Evolutionary conservation across 768 basidiomycete species (phyloP).

Genomic region (Termitomyces sp.): DNA sequence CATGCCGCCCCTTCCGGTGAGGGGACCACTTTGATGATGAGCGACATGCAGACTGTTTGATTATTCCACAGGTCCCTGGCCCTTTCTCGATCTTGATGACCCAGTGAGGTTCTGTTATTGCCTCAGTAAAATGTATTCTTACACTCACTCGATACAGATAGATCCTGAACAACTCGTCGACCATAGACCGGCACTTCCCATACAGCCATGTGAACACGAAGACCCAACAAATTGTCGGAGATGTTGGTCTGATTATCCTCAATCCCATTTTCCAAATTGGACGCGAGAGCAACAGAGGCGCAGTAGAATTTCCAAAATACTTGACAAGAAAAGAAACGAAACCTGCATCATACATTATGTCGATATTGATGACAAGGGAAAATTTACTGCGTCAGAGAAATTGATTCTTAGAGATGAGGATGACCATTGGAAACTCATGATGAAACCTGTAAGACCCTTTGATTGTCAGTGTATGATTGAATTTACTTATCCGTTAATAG

Average conservation of each 20-base stretch:
- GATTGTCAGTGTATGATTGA: background rate
- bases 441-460: conserved; percentile 21
- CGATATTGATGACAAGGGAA: conserved; percentile 31
- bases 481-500: conserved; percentile 2
- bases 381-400: conserved; percentile 19
- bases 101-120: conserved; percentile 11
- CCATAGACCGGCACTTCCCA: conserved; percentile 2
- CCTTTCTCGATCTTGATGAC: conserved; percentile 28
- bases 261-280: conserved; percentile 53
- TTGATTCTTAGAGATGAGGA: conserved; percentile 15
- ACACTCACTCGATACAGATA: conserved; percentile 13
- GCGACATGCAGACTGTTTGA: background rate
- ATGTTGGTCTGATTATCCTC: conserved; percentile 40
- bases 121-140: background rate
- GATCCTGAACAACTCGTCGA: conserved; percentile 20
- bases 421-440: conserved; percentile 28
- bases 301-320: conserved; percentile 27
- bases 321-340: conserved; percentile 14
- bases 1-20: conserved; percentile 36
- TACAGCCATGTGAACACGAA: conserved; percentile 18
- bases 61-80: conserved; percentile 26
- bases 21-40: conserved; percentile 12
- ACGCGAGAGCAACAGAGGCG: conserved; percentile 34
- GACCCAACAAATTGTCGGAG: conserved; percentile 13
- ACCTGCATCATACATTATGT: conserved; percentile 30